phyloP scores from a whole-genome alignment of 176 grass and related monocot genomes.

The Typha latifolia region DNA sequence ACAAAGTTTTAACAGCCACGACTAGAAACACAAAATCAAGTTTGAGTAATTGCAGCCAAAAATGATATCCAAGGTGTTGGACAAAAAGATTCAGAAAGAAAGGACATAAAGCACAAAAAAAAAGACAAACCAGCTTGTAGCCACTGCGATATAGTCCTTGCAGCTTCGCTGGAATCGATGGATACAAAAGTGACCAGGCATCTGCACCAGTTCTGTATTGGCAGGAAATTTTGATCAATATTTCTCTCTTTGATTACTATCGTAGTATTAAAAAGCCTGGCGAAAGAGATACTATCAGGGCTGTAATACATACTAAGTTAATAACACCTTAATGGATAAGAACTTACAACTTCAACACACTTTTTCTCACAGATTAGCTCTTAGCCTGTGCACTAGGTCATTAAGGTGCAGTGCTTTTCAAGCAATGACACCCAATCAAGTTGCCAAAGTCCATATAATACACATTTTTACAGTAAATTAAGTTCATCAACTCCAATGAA shows the following conservation, averaged over 20 bases:
- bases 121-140: constrained; percentile 64
- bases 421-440: no score
- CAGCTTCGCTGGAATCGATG: constrained; percentile 66
- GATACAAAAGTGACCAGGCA: constrained; percentile 70
- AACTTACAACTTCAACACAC: no score
- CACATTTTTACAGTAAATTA: no score
- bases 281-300: not conserved
- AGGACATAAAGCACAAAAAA: constrained; percentile 9
- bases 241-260: not conserved
- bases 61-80: not conserved
- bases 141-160: constrained; percentile 54
- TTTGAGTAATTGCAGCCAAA: constrained; percentile 1
- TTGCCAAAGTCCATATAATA: no score
- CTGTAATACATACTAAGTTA: not conserved
- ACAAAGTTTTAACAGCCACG: not conserved
- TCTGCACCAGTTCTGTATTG: constrained; percentile 56
- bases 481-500: no score
- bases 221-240: not conserved
- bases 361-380: no score
- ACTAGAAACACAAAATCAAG: not conserved
- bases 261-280: not conserved
- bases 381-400: no score
- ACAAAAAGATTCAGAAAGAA: not conserved
- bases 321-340: no score
- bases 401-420: no score